Conservation (phyloP, 2,329 filamentous ascomycete genomes). For the Aphanocladium album region DNA sequence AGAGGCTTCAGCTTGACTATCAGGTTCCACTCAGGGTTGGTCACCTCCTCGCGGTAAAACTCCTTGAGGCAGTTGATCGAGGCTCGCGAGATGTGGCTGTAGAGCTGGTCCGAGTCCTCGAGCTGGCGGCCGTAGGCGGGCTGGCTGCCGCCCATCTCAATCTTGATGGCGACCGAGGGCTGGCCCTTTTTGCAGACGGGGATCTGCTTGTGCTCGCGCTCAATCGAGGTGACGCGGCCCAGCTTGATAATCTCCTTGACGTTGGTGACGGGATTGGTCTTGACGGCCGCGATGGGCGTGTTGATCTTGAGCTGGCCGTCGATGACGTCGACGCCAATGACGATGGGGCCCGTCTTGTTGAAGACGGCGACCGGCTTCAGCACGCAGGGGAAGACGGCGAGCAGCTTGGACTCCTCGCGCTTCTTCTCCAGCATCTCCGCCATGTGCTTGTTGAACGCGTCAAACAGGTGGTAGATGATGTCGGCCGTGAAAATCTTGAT, state of each 20-base stretch:
- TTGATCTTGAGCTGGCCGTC: conserved; percentile 82
- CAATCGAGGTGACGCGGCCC: conserved; percentile 94
- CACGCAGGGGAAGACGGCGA: conserved; percentile 95
- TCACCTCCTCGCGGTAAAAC: conserved; percentile 83
- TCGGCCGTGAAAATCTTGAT: conserved; percentile 98
- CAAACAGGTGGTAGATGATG: conserved; percentile 98
- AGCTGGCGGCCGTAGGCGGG: conserved; percentile 92
- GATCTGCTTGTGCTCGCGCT: conserved; percentile 96
- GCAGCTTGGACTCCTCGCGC: conserved; percentile 93
- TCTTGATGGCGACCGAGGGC: conserved; percentile 96
- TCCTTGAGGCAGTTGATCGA: conserved; percentile 96
- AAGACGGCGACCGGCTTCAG: conserved; percentile 87
- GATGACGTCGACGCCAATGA: conserved; percentile 91
- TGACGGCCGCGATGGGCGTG: conserved; percentile 85
- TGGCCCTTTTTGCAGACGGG: conserved; percentile 90
- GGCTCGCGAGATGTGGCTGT: conserved; percentile 78
- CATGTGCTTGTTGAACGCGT: conserved; percentile 95
- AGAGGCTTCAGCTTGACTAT: conserved; percentile 93
- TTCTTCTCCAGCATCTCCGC: conserved; percentile 78
- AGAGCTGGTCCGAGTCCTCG: conserved; percentile 83
- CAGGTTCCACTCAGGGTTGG: conserved; percentile 88
- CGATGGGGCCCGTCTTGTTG: conserved; percentile 96
- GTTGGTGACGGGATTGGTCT: conserved; percentile 71
- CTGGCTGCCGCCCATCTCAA: conserved; percentile 88
- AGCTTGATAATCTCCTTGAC: conserved; percentile 78